phyloP scores from a whole-genome alignment of 345 rosid species.

The Gossypium mustelinum region DNA sequence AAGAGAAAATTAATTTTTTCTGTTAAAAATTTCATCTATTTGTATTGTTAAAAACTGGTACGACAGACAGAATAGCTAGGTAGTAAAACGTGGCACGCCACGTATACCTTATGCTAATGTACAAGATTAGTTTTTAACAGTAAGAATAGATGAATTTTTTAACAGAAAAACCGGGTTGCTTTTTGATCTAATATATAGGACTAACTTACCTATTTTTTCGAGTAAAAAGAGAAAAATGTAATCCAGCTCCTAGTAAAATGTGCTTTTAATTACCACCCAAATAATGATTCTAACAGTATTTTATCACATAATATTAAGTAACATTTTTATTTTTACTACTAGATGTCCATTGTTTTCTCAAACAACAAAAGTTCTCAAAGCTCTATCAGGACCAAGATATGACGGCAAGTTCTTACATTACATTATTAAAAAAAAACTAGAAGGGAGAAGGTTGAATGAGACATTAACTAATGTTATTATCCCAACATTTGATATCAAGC shows the following conservation, averaged over 20 bases:
- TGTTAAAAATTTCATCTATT: no score
- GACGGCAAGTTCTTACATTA: constrained; percentile 47
- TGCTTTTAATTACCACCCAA: no score
- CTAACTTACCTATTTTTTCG: no score
- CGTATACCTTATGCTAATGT: no score
- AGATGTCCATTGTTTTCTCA: constrained; percentile 29
- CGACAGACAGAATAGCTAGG: no score
- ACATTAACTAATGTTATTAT: background rate
- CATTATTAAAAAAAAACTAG: constrained; percentile 29
- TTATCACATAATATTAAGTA: background rate
- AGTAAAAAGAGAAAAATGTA: accelerated
- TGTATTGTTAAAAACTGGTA: no score
- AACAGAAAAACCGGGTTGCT: no score
- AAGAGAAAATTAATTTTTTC: accelerated
- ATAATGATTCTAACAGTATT: background rate
- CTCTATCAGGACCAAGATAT: constrained; percentile 54
- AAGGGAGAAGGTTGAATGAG: background rate
- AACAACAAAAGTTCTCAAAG: constrained; percentile 29
- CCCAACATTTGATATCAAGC: background rate
- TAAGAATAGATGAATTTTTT: no score
- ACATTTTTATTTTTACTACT: background rate
- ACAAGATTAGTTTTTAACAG: no score
- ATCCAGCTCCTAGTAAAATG: accelerated
- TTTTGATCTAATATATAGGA: no score
- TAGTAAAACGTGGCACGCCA: no score